Conservation (phyloP, 306 rosid genomes). For the apple (Malus domestica) region ASM211411v1 NC_041798.1:38321501-38322000, state of each 20-base stretch:
- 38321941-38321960: background rate
- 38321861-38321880: background rate
- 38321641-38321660: slow-evolving; percentile 22
- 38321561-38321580: slow-evolving; percentile 16
- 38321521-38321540: slow-evolving; percentile 30
- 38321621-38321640: background rate
- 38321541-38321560: slow-evolving; percentile 34
- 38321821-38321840: background rate
- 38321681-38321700: slow-evolving; percentile 14
- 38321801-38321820: background rate
- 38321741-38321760: slow-evolving; percentile 14
- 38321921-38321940: background rate
- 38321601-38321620: slow-evolving; percentile 12
- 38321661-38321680: slow-evolving; percentile 34
- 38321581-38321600: background rate
- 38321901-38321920: background rate
- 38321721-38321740: slow-evolving; percentile 9
- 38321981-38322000: too few species aligned
- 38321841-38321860: background rate
- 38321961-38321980: background rate
- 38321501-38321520: slow-evolving; percentile 31
- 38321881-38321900: background rate
- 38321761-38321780: slow-evolving; percentile 30
- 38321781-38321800: slow-evolving; percentile 16
- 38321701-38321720: slow-evolving; percentile 28